Evolutionary conservation across 73 alveolate genomes (phyloP).

Genomic region (Tetrahymena thermophila): DNA sequence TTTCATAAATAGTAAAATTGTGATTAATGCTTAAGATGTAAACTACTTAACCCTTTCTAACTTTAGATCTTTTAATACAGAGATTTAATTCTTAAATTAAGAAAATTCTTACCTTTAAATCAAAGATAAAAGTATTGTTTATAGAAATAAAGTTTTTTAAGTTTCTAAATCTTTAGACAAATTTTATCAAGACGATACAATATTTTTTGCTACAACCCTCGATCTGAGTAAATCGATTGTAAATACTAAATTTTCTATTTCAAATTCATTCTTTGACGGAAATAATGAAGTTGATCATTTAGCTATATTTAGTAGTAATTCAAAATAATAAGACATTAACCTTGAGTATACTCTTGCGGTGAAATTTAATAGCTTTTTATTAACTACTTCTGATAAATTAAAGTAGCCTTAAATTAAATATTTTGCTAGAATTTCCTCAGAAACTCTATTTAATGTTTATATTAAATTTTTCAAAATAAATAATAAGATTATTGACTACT

Average conservation of each 20-base stretch:
- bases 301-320: neutral
- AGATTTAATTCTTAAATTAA: neutral
- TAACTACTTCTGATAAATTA: neutral
- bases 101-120: neutral
- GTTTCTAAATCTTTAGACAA: neutral
- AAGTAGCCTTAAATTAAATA: neutral
- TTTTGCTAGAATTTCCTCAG: neutral
- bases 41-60: neutral
- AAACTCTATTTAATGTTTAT: neutral
- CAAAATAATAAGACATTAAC: neutral
- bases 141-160: neutral
- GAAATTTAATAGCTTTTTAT: neutral
- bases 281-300: neutral
- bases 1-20: neutral
- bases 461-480: neutral
- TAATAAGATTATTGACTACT: neutral
- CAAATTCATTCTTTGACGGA: neutral
- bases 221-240: neutral
- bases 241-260: neutral
- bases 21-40: neutral
- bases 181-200: neutral
- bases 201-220: neutral
- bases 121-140: neutral
- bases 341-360: neutral
- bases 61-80: neutral